Conservation (phyloP, 805 yeast genomes). For the Metahyphopichia silvanorum region DNA sequence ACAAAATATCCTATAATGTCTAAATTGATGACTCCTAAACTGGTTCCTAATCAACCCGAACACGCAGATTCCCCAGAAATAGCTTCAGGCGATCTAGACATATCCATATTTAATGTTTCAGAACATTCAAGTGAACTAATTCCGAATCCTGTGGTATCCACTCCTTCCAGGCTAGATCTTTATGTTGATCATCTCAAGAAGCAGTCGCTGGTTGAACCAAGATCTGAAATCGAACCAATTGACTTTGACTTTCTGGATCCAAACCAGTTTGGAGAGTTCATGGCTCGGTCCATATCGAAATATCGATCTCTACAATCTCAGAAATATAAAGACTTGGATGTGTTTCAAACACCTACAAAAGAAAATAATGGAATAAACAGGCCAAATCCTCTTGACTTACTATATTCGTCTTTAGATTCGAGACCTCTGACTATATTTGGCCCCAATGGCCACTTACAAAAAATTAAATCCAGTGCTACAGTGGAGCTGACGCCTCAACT, state of each 20-base stretch:
- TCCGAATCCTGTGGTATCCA: no score
- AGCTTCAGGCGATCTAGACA: no score
- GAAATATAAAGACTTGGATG: conserved; percentile 8
- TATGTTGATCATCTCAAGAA: no score
- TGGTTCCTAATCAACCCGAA: no score
- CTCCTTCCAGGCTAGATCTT: no score
- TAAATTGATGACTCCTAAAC: no score
- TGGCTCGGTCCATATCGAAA: conserved; percentile 27
- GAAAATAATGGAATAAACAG: not conserved
- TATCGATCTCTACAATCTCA: conserved; percentile 26
- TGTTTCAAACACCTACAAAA: conserved; percentile 4
- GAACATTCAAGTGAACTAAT: no score
- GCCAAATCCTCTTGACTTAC: conserved; percentile 23
- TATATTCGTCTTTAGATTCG: conserved; percentile 20
- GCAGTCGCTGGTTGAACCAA: no score
- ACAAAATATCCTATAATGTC: conserved; percentile 1
- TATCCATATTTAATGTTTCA: no score
- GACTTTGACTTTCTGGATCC: no score
- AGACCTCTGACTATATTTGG: conserved; percentile 9
- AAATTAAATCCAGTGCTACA: conserved; percentile 34
- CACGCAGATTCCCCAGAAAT: no score
- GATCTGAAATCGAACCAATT: no score
- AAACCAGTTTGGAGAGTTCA: conserved; percentile 30
- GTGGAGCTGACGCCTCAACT: conserved; percentile 31
- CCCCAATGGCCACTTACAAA: conserved; percentile 11